Evolutionary conservation across 192 early-diverging fungal species (phyloP), one percentile per base, ranked within the genome.

Genomic region (Chytriomyces sp.): DNA sequence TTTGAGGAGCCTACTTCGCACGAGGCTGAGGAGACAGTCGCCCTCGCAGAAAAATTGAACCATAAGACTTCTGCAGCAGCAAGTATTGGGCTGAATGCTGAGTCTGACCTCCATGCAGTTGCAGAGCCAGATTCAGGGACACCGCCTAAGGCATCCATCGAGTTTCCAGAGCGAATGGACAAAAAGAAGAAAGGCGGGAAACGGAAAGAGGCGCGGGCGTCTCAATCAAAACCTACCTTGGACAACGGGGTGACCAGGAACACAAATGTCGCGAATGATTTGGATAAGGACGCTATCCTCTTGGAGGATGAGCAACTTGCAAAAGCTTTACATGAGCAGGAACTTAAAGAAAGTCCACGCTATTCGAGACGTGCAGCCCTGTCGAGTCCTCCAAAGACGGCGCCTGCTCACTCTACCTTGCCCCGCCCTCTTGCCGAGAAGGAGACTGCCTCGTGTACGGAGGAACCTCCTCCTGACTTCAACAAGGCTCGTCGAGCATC

Each of bases 241-340:
- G 41, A n/a, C 8, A 44, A 44, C 8, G 8, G 41, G 8, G 41
- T n/a, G n/a, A n/a, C n/a, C n/a, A n/a, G n/a, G n/a, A n/a, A n/a
- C n/a, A n/a, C n/a, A n/a, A n/a, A n/a, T n/a, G n/a, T 44, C 8
- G 41, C 10, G 8, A n/a, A 44, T 44, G 41, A 44, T 44, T 8
- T 12, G 8, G 41, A 7, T 58, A 25, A 28, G 34, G 33, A 66
- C 7, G 14, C 7, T 26, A 32, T 28, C 30, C 66, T 68, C 12
- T 33, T 68, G 31, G 53, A 53, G 56, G 66, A 68, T 34, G 66
- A 68, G 56, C 66, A 17, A 12, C 66, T 68, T 31, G 66, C 66
- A 31, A 68, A 68, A 56, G 66, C 44, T 26, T n/a, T 68, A 5
- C 66, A 68, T 36, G 66, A 68, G 28, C 52, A 68, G 36, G 66